These are phyloP conservation scores for Fraxinus anomala DNA, from an alignment of 257 asterid species.

Conservation along the genomic window DNA sequence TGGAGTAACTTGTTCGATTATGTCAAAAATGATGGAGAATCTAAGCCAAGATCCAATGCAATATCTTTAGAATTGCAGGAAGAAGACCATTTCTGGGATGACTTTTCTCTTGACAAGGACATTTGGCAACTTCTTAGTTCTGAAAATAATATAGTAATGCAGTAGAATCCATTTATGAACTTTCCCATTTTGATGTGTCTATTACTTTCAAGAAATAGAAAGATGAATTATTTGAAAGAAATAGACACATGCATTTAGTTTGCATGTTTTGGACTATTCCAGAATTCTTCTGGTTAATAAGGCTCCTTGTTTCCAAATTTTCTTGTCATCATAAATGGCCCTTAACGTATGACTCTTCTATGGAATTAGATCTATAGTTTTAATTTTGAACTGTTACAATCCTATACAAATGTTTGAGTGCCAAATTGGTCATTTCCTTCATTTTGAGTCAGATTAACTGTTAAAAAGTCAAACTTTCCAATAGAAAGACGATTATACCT, in stretches of 20 bases:
- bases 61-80: background rate
- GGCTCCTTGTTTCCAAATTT: too few species aligned
- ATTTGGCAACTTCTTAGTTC: background rate
- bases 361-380: too few species aligned
- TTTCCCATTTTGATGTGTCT: background rate
- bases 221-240: background rate
- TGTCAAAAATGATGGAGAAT: background rate
- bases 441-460: too few species aligned
- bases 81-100: background rate
- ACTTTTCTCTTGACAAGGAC: slow-evolving; percentile 4
- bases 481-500: too few species aligned
- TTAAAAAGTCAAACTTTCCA: too few species aligned
- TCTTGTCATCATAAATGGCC: too few species aligned
- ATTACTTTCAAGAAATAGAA: background rate
- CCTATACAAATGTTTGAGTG: too few species aligned
- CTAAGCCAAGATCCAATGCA: slow-evolving; percentile 39
- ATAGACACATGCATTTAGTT: background rate
- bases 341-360: too few species aligned
- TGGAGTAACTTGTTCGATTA: slow-evolving; percentile 20
- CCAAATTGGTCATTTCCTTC: too few species aligned
- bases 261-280: background rate
- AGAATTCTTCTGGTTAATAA: too few species aligned
- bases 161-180: background rate
- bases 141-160: background rate
- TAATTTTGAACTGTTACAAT: too few species aligned